These are phyloP conservation scores for Nissolia schottii DNA, from an alignment of 306 rosid genomes.

Conservation along the genomic window DNA sequence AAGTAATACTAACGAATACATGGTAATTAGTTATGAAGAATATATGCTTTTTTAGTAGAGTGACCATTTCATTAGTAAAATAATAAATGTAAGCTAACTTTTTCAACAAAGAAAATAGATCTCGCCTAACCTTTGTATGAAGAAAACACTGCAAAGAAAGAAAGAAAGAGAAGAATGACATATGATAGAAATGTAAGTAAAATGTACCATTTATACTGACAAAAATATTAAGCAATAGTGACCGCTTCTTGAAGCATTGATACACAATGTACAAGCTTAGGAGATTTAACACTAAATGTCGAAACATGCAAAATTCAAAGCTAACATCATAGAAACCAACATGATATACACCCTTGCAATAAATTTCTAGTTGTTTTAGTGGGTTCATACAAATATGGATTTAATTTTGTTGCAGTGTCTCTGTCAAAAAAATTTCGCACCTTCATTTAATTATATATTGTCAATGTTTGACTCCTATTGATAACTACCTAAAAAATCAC, in stretches of 20 bases:
- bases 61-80: not conserved
- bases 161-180: not conserved
- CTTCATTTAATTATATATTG: no score
- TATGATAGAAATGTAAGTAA: not conserved
- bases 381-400: no score
- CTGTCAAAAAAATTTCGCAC: no score
- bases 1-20: not conserved
- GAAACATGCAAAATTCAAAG: constrained; percentile 27
- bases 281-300: not conserved
- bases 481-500: no score
- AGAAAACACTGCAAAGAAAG: not conserved
- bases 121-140: not conserved
- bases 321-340: not conserved
- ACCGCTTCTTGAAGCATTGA: not conserved
- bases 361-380: not conserved
- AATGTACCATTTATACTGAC: not conserved
- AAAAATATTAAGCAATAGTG: not conserved
- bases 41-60: not conserved
- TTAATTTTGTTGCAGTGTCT: no score
- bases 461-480: no score
- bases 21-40: not conserved
- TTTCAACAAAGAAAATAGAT: not conserved
- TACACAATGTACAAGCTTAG: not conserved
- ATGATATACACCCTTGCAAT: not conserved
- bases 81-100: not conserved